Evolutionary conservation across 2,329 filamentous ascomycete genomes (phyloP), one percentile per base, ranked within the genome.

Genomic region (Botryotinia narcissicola): DNA sequence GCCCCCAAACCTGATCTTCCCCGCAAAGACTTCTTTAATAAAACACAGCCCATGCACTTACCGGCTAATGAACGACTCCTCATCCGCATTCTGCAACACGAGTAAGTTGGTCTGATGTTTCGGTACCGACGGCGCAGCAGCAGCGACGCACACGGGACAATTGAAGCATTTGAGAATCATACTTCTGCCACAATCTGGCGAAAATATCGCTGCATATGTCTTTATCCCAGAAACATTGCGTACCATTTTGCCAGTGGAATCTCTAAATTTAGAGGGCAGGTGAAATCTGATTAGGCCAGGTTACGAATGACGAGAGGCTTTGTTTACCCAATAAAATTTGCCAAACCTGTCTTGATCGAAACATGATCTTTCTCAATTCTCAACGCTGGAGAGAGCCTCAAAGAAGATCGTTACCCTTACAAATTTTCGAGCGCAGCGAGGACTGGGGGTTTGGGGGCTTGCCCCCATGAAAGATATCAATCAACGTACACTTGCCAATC

Each of bases 131-230:
- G 48, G 48, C 48, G 48, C 48, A 54, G 48, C 25, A 20, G 7
- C 48, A 54, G 48, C 12, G 25, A n/a, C 4, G 12, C 12, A 54
- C 48, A n/a, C 25, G 12, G 25, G 16, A 12, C 5, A n/a, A 54
- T 54, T 54, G 48, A 54, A n/a, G 1, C 25, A 54, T 6, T 16
- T 8, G 5, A 51, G 25, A 10, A 7, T 16, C 3, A 54, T 7
- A 3, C 12, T 54, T 54, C 3, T 54, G 0, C 25, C 48, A 4
- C 1, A 7, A n/a, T 54, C 12, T 5, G 25, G 2, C 12, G 1
- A 54, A 3, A n/a, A 54, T 25, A n/a, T 12, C 1, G 12, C 48
- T 12, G 12, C 14, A 54, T 3, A 6, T n/a, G 9, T 54, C 7
- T 54, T 25, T 3, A 54, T 54, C 25, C 48, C 12, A 3, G 48